phyloP scores from a whole-genome alignment of 768 basidiomycete species.

The Pleurotus pulmonarius region DNA sequence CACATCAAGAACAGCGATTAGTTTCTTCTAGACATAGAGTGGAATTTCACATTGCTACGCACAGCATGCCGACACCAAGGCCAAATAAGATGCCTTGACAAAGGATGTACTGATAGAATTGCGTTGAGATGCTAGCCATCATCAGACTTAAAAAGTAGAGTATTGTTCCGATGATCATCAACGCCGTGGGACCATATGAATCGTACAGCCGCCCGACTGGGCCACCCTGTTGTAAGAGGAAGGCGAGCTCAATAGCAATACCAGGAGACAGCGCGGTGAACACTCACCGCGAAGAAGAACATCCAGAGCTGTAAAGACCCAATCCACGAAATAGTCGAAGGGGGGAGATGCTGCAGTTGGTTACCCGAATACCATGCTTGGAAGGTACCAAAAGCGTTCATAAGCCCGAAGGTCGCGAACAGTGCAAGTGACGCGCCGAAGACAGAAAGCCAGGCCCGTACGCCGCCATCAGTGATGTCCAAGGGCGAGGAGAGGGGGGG shows the following conservation, averaged over 20 bases:
- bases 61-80: conserved; percentile 63
- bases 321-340: conserved; percentile 67
- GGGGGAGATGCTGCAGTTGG: conserved; percentile 45
- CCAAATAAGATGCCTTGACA: conserved; percentile 66
- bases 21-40: conserved; percentile 3
- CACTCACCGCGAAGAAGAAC: conserved; percentile 64
- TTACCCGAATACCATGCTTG: conserved; percentile 64
- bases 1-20: conserved; percentile 9
- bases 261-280: not conserved
- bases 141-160: conserved; percentile 50
- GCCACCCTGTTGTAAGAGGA: conserved; percentile 42
- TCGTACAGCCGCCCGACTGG: conserved; percentile 61
- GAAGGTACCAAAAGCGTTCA: conserved; percentile 71
- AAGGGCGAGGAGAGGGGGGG: no score
- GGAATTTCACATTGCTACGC: conserved; percentile 19
- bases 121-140: conserved; percentile 53
- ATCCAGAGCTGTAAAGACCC: conserved; percentile 66
- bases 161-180: conserved; percentile 50
- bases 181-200: conserved; percentile 48
- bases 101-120: conserved; percentile 60
- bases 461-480: conserved; percentile 22
- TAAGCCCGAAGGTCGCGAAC: conserved; percentile 69
- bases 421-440: conserved; percentile 63
- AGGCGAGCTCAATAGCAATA: not conserved
- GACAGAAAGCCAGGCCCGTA: conserved; percentile 44